Base-by-base conservation (phyloP, 2,329 filamentous ascomycete species). In the Neocatenulostroma microsporum region DNA sequence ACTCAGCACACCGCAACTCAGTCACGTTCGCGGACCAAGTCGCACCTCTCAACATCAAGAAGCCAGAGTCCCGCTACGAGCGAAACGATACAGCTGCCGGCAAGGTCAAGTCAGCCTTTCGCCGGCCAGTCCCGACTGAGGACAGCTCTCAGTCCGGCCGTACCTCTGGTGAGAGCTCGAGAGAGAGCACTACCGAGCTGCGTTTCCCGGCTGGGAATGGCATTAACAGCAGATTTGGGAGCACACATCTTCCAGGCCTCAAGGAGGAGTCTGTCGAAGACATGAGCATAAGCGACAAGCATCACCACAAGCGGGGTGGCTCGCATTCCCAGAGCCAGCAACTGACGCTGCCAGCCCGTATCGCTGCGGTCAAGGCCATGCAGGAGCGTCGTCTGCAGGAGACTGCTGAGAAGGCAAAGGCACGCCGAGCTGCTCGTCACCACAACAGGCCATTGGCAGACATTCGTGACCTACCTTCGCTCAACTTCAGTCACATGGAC, bases 211-310 rank as follows among this genome's bases (percentile, higher is more conserved):
- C 33, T 19, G 45, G 42, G 37, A 47, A 40, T 34, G 42, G 33
- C 21, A 48, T 48, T n/a, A 44, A 46, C 29, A 44, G 42, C 36
- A 50, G 50, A 14, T 55, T 54, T 34, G 48, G 46, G 30, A 51
- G 50, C 40, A 47, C 50, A 12, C 50, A 63, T 49, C 57, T 69
- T 12, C 62, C 66, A 10, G 64, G 64, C 30, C 48, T 70, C 21
- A 69, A 69, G 37, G 67, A 70, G 44, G 67, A 69, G 40, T 67
- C 66, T 13, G 57, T 66, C 30, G 66, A 69, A 34, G 66, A 67
- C 40, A 63, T 66, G 43, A 66, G 64, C 37, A 54, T 53, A 35
- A 49, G 46, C 11, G 52, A 56, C 10, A n/a, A n/a, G n/a, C n/a
- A n/a, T n/a, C 43, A 48, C n/a, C 37, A 37, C 30, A 50, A 44